Evolutionary conservation across 192 early-diverging fungal genomes (phyloP).

Genomic region (Backusella morwellensis): DNA sequence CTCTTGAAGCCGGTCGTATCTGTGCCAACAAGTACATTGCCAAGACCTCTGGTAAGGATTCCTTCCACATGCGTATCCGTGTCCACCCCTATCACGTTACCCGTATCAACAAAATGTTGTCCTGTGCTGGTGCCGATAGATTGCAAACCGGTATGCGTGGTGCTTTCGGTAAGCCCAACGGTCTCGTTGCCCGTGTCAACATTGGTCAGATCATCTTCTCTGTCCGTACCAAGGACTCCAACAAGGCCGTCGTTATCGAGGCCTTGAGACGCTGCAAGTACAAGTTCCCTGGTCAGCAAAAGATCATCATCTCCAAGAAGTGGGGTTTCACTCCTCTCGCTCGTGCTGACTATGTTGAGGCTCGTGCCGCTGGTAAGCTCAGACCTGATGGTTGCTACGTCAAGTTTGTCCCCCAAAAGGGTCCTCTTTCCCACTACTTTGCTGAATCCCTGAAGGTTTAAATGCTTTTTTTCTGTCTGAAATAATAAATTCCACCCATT

Average conservation of each 20-base stretch:
- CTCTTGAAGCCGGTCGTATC: slow-evolving; percentile 97
- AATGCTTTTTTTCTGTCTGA: slow-evolving; percentile 5
- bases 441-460: slow-evolving; percentile 17
- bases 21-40: slow-evolving; percentile 98
- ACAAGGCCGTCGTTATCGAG: slow-evolving; percentile 93
- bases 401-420: slow-evolving; percentile 90
- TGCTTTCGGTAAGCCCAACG: slow-evolving; percentile 96
- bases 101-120: slow-evolving; percentile 99
- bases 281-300: slow-evolving; percentile 99
- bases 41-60: slow-evolving; percentile 96
- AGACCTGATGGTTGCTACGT: slow-evolving; percentile 94
- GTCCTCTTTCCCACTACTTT: slow-evolving; percentile 59
- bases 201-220: slow-evolving; percentile 98
- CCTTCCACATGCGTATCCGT: slow-evolving; percentile 98
- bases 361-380: slow-evolving; percentile 72
- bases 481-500: neutral
- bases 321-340: slow-evolving; percentile 99
- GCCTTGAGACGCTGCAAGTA: slow-evolving; percentile 91
- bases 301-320: slow-evolving; percentile 99
- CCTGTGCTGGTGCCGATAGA: slow-evolving; percentile 99
- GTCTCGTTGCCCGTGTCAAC: slow-evolving; percentile 94
- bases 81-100: slow-evolving; percentile 99
- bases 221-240: slow-evolving; percentile 91
- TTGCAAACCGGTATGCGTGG: slow-evolving; percentile 99
- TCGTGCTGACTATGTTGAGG: slow-evolving; percentile 84